Evolutionary conservation across 495 filamentous ascomycete genomes (phyloP).

Genomic region (Xylaria intraflava): DNA sequence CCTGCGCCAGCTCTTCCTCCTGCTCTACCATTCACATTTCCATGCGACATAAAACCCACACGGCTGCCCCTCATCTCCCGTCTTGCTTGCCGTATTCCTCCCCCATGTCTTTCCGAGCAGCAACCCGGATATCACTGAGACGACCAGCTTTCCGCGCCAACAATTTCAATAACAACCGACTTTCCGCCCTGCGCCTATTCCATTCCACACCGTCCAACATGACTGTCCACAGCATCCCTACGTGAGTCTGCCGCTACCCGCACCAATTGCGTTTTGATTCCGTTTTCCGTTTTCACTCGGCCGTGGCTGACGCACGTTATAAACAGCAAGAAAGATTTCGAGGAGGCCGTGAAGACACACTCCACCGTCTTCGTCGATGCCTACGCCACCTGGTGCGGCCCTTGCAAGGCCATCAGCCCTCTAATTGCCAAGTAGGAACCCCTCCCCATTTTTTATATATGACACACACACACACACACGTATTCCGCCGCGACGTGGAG

Average conservation of each 20-base stretch:
- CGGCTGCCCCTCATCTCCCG: slow-evolving; percentile 17
- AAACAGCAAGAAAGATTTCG: slow-evolving; percentile 57
- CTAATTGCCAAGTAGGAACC: slow-evolving; percentile 54
- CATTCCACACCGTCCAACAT: slow-evolving; percentile 38
- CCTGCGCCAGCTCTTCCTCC: neutral
- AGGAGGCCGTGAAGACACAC: slow-evolving; percentile 45
- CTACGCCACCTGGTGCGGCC: slow-evolving; percentile 89
- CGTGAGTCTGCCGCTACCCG: slow-evolving; percentile 29
- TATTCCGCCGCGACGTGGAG: neutral
- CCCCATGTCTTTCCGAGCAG: slow-evolving; percentile 23
- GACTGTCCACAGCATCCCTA: slow-evolving; percentile 36
- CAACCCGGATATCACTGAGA: slow-evolving; percentile 17
- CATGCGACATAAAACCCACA: slow-evolving; percentile 18
- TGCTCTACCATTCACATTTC: neutral
- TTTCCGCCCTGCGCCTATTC: slow-evolving; percentile 28
- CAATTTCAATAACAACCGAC: slow-evolving; percentile 13
- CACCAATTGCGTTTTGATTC: too few relatives aligned
- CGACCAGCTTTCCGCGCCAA: slow-evolving; percentile 17
- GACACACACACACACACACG: neutral
- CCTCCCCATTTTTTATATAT: neutral
- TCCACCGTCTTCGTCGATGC: slow-evolving; percentile 74
- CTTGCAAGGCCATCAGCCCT: slow-evolving; percentile 86
- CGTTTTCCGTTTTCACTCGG: neutral
- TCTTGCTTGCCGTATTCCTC: neutral
- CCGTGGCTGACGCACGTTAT: slow-evolving; percentile 11